Evolutionary conservation across 1,284 basidiomycete genomes (phyloP), one percentile per base, ranked within the genome.

Genomic region (Ganoderma sinense): DNA sequence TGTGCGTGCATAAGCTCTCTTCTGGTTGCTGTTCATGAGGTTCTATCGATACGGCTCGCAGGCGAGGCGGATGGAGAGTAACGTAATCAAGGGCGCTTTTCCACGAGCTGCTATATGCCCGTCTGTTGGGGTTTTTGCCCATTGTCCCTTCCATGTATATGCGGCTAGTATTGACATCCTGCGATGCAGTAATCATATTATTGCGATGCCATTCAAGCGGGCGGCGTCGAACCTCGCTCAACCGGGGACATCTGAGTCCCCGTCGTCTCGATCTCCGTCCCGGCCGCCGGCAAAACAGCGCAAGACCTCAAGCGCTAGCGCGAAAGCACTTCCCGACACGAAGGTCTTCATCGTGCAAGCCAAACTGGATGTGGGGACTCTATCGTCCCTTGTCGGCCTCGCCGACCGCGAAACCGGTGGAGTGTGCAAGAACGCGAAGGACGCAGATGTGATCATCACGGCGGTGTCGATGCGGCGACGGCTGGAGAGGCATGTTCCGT

Each of bases 361-460:
- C 3, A 94, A 94, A 76, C 76, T 93, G 18, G 82, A 82, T 65
- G 66, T 83, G 1, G 71, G 79, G 4, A 76, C 75, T 5, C 77
- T 91, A 43, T 78, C 81, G 0, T 83, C 88, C 68, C 84, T 94
- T 0, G 80, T 84, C 55, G 67, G 73, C 23, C 78, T 91, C 5
- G 82, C 87, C 7, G 88, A 91, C 70, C 76, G 73, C 14, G 78
- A 81, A 64, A 76, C 77, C 16, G 80, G 77, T 23, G 76, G 83
- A 63, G 75, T 89, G 18, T 84, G 84, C 66, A 71, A 73, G 13
- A 75, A 84, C 61, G 73, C 80, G 2, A 78, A 84, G n/a, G 83
- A 87, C 11, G 89, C 91, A 2, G 86, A 93, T 64, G 82, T 94
- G 39, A 81, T 94, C 53, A 76, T 94, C 64, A 93, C 93, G 5